Evolutionary conservation across 345 rosid genomes (phyloP).

Genomic region (Mercurialis annua): DNA sequence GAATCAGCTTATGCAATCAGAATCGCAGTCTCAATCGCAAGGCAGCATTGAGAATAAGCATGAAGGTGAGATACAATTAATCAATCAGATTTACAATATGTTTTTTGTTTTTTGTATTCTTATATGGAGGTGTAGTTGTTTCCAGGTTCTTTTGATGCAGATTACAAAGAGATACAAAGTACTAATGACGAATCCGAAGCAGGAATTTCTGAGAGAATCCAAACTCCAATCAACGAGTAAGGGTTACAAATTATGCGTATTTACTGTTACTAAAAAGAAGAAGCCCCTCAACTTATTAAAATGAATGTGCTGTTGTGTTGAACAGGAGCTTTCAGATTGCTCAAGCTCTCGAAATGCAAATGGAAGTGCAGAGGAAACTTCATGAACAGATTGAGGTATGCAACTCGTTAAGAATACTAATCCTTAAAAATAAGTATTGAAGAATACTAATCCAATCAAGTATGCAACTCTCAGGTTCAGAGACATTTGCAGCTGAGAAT

Average conservation of each 20-base stretch:
- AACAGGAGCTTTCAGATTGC: conserved; percentile 64
- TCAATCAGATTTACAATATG: neutral
- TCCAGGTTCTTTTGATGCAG: conserved; percentile 31
- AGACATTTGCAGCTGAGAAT: conserved; percentile 89
- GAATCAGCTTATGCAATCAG: conserved; percentile 33
- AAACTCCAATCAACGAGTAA: conserved; percentile 58
- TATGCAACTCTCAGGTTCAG: conserved; percentile 61
- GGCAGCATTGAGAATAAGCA: conserved; percentile 35
- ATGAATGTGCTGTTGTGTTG: conserved; percentile 31
- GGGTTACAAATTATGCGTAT: conserved; percentile 16
- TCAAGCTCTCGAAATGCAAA: conserved; percentile 80
- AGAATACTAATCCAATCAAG: conserved; percentile 4
- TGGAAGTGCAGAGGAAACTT: conserved; percentile 92
- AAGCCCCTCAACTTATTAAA: conserved; percentile 2
- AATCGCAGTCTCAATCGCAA: conserved; percentile 6
- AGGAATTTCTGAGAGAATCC: conserved; percentile 34
- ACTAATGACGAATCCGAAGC: neutral
- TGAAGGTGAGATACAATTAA: conserved; percentile 28
- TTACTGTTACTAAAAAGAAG: conserved; percentile 2
- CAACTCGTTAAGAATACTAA: neutral
- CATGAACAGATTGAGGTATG: conserved; percentile 92
- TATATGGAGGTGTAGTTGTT: conserved; percentile 3
- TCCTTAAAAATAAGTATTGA: conserved; percentile 8
- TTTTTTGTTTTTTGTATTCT: neutral
- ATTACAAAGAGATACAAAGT: conserved; percentile 36